These are phyloP conservation scores for Periconia digitata DNA, from an alignment of 2,329 filamentous ascomycete species.

Conservation along the genomic window DNA sequence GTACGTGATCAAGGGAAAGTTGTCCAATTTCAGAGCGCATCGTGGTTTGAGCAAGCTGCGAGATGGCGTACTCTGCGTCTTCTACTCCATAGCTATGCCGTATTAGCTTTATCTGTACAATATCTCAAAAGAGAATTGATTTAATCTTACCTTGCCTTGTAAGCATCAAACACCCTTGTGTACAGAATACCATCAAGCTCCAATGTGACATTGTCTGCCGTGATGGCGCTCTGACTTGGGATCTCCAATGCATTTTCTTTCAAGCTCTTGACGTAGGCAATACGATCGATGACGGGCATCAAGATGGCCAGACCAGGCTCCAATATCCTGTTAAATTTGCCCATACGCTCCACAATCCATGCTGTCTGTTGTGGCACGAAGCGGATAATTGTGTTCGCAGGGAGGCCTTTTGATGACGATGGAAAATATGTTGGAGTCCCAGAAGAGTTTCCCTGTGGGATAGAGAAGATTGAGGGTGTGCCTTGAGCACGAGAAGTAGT, in stretches of 20 bases:
- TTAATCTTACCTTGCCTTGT: conserved; percentile 83
- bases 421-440: conserved; percentile 78
- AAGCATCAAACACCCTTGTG: conserved; percentile 94
- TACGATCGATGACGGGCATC: conserved; percentile 88
- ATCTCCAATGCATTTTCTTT: conserved; percentile 98
- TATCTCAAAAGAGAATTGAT: background rate
- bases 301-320: conserved; percentile 88
- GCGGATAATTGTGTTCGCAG: conserved; percentile 90
- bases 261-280: conserved; percentile 95
- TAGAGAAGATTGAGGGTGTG: conserved; percentile 33
- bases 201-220: conserved; percentile 95
- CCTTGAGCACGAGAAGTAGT: conserved; percentile 23
- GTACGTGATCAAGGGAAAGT: conserved; percentile 91
- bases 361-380: conserved; percentile 99
- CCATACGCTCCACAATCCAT: conserved; percentile 99
- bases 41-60: conserved; percentile 94
- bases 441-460: conserved; percentile 26
- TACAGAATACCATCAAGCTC: conserved; percentile 96
- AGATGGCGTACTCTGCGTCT: conserved; percentile 98
- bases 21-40: conserved; percentile 99
- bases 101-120: conserved; percentile 14
- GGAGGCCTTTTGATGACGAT: conserved; percentile 61
- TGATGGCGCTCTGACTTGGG: conserved; percentile 95
- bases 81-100: conserved; percentile 84
- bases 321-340: conserved; percentile 91